phyloP scores from a whole-genome alignment of 2,329 filamentous ascomycete genomes.

The Lasiodiplodia sp. region DNA sequence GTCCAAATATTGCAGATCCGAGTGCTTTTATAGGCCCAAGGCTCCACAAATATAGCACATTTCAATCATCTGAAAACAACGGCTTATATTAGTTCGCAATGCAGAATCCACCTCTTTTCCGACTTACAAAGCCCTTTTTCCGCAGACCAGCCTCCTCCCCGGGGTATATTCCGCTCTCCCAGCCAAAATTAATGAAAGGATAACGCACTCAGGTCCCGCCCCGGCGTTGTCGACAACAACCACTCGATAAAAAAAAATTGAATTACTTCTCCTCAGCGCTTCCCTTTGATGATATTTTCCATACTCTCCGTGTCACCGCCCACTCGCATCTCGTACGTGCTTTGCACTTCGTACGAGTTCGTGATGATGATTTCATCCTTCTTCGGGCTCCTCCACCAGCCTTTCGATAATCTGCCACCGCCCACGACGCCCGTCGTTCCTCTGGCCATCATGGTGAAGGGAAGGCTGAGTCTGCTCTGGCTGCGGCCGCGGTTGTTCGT shows the following conservation, averaged over 20 bases:
- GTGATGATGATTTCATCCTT: slow-evolving; percentile 23
- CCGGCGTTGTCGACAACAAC: background rate
- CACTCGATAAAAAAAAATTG: background rate
- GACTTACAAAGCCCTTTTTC: background rate
- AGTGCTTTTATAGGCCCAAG: background rate
- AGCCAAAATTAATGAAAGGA: background rate
- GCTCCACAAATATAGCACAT: background rate
- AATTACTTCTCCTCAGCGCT: background rate
- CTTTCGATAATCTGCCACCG: background rate
- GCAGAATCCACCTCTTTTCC: background rate
- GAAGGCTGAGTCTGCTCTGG: slow-evolving; percentile 6
- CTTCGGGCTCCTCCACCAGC: slow-evolving; percentile 7
- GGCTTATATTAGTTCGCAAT: background rate
- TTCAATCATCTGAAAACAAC: background rate
- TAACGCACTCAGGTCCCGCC: background rate
- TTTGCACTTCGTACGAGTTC: slow-evolving; percentile 14
- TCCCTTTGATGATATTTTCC: slow-evolving; percentile 12
- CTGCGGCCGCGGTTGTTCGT: background rate
- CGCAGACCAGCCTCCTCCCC: background rate
- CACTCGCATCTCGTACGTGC: slow-evolving; percentile 11
- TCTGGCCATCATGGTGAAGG: background rate
- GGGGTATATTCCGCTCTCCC: background rate
- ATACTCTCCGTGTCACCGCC: slow-evolving; percentile 5
- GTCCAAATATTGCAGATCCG: background rate
- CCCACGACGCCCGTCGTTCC: slow-evolving; percentile 8